Percentiles rank a stretch among this genome's conserved stretches.
phyloP scores from a whole-genome alignment of 2,329 filamentous ascomycete species.

The Aspergillus nomiae region DNA sequence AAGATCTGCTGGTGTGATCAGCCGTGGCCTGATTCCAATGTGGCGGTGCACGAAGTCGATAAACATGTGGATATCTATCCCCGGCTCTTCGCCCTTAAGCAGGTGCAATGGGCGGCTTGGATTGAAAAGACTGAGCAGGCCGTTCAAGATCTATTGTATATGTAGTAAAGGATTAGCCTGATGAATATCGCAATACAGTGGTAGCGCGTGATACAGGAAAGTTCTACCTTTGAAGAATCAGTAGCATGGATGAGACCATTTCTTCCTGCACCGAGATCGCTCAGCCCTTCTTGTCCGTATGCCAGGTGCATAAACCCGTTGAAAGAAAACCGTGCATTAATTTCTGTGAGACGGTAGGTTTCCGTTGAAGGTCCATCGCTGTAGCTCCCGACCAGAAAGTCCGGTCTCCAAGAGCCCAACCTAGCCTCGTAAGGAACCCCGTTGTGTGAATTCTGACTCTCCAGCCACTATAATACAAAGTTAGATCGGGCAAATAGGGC shows the following conservation, averaged over 20 bases:
- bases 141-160: constrained; percentile 5
- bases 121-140: constrained; percentile 14
- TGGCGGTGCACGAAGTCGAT: neutral
- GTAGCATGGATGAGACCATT: constrained; percentile 4
- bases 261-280: constrained; percentile 2
- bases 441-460: neutral
- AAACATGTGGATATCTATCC: constrained; percentile 21
- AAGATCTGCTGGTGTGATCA: constrained; percentile 16
- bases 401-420: constrained; percentile 30
- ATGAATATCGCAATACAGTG: no score
- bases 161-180: no score
- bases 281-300: constrained; percentile 14
- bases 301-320: constrained; percentile 21
- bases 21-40: neutral
- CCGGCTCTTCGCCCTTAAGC: constrained; percentile 18
- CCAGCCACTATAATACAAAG: neutral
- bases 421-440: neutral
- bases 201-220: neutral
- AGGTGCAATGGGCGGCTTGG: constrained; percentile 16
- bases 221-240: constrained; percentile 11
- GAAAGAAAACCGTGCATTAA: constrained; percentile 28
- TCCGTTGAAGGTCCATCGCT: neutral
- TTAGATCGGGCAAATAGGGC: neutral
- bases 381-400: constrained; percentile 24
- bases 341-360: constrained; percentile 25